Conservation (phyloP, 768 basidiomycete species). For the Pisolithus tinctorius region DNA sequence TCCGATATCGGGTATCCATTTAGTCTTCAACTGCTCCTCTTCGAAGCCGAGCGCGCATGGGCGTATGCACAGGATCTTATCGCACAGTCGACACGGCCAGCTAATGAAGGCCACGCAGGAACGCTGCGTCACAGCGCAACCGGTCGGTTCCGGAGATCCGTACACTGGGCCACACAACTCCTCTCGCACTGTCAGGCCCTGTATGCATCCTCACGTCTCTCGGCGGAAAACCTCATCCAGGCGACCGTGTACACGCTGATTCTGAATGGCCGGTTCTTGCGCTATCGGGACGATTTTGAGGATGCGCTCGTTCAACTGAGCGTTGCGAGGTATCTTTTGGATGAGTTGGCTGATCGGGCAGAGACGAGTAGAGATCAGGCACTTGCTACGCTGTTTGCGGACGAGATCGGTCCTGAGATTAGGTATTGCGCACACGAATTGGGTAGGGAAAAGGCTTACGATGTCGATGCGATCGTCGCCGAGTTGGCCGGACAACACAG, state of each 20-base stretch:
- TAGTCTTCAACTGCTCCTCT: constrained; percentile 77
- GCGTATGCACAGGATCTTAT: constrained; percentile 79
- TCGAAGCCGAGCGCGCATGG: constrained; percentile 92
- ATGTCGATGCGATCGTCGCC: constrained; percentile 66
- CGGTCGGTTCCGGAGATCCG: constrained; percentile 71
- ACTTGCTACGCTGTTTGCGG: constrained; percentile 73
- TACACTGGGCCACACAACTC: constrained; percentile 72
- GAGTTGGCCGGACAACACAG: constrained; percentile 54
- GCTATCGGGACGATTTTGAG: constrained; percentile 69
- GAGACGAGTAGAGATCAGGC: constrained; percentile 82
- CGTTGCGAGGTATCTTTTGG: constrained; percentile 69
- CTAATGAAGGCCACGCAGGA: constrained; percentile 44
- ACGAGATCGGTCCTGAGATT: constrained; percentile 87
- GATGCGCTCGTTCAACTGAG: constrained; percentile 70
- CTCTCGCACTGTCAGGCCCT: constrained; percentile 67
- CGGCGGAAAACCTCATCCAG: constrained; percentile 58
- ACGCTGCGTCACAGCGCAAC: constrained; percentile 69
- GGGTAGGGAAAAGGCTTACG: constrained; percentile 71
- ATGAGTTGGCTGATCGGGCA: constrained; percentile 56
- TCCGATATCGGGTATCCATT: too few relatives aligned
- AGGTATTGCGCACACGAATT: constrained; percentile 89
- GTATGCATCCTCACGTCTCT: constrained; percentile 45
- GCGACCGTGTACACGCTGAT: constrained; percentile 73
- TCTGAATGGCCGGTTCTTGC: constrained; percentile 76
- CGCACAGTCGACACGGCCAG: constrained; percentile 42